Conservation (phyloP, 441 rosid species). For the Bocquillonia castaneifolia region DNA sequence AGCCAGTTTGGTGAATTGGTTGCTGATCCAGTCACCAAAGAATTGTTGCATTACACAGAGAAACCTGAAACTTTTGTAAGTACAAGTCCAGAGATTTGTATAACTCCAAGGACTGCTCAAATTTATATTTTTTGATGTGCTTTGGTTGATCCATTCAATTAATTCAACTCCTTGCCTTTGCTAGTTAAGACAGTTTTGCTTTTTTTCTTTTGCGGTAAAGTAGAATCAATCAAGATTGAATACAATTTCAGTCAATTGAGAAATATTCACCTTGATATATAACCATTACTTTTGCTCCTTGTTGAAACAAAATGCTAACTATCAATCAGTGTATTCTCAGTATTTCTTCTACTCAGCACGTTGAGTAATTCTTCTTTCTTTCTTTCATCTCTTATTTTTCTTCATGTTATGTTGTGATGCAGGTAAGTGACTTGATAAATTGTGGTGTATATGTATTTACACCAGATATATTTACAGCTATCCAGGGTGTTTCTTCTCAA, state of each 20-base stretch:
- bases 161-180: not conserved
- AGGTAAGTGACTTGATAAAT: conserved; percentile 86
- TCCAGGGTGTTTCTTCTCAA: conserved; percentile 53
- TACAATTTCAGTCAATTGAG: not conserved
- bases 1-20: conserved; percentile 83
- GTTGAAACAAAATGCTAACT: not conserved
- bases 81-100: conserved; percentile 18
- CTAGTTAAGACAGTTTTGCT: not conserved
- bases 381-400: not conserved
- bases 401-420: conserved; percentile 24
- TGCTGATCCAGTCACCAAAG: conserved; percentile 74
- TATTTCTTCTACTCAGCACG: not conserved
- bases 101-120: not conserved
- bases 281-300: not conserved
- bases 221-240: not conserved
- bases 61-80: conserved; percentile 92
- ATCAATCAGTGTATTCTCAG: not conserved
- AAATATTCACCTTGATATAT: not conserved
- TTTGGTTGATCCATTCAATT: conserved; percentile 2
- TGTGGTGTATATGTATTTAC: conserved; percentile 87
- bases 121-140: conserved; percentile 5
- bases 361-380: not conserved
- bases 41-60: conserved; percentile 82
- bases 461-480: conserved; percentile 63
- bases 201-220: not conserved